Base-by-base conservation (phyloP, 2,329 filamentous ascomycete species). In the Allantophomopsis lycopodina region DNA sequence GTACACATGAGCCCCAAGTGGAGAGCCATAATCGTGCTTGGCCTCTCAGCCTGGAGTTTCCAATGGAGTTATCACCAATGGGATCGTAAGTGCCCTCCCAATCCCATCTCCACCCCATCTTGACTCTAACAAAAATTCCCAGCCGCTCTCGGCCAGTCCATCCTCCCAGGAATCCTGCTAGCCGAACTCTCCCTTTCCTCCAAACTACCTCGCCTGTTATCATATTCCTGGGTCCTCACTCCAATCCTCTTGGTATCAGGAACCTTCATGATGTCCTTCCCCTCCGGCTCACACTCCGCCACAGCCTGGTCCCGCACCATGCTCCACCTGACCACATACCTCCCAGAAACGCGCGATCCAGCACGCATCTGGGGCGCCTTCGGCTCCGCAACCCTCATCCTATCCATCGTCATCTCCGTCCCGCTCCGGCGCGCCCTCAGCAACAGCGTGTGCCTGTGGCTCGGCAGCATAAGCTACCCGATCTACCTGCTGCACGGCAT, bases 401-500 rank as follows among this genome's bases (percentile, higher is more conserved):
- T 20, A 12, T 57, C 17, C 55, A 14, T 34, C 32, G 4, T 15
- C 7, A 34, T 15, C 32, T 14, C n/a, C 7, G 14, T 3, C 8
- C 13, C 18, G 7, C 35, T 60, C 40, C 60, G 58, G 39, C 48
- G 48, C 11, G 62, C 63, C 32, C 65, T 71, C 46, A 63, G 64
- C 42, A 58, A 14, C 16, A 31, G 28, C 7, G 68, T 76, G 48
- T 72, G 68, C 49, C 76, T 77, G 50, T 77, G 76, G 44, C 63
- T 81, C 2, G 77, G 76, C 1, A 66, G 69, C 36, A 64, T 80
- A 40, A 79, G 73, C 0, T 82, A 70, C 51, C 63, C 70, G 1
- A 58, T 82, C 8, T 82, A 82, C 55, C 61, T 81, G 7, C 64
- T 79, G 8, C 77, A 82, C 46, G 76, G 76, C 0, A 76, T 76